A percentile compares a stretch with the other conserved stretches of the same genome.
phyloP scores from a whole-genome alignment of 1,284 basidiomycete genomes.

The Puccinia triticina region DNA sequence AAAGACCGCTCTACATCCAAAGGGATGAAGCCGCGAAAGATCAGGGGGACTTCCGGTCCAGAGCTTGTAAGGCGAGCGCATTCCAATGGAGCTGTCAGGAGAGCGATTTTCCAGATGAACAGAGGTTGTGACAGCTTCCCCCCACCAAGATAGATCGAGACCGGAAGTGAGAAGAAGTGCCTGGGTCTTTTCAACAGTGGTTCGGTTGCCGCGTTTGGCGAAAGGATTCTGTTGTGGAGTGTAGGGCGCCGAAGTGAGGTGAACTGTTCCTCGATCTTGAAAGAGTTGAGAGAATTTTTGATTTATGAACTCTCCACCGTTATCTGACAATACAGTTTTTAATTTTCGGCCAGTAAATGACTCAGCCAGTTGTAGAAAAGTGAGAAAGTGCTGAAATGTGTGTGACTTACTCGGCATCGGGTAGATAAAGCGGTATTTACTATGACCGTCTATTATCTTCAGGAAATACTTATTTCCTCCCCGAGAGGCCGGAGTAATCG shows the following conservation, averaged over 20 bases:
- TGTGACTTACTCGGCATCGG: not conserved
- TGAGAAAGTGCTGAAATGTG: not conserved
- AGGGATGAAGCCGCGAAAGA: not conserved
- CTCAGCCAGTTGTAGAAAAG: not conserved
- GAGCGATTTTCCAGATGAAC: not conserved
- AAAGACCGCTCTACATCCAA: not conserved
- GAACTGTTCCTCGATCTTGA: not conserved
- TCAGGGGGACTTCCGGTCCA: not conserved
- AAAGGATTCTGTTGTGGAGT: not conserved
- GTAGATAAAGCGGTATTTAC: slow-evolving; percentile 2
- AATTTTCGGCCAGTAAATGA: not conserved
- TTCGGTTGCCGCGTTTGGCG: not conserved
- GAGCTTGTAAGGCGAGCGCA: not conserved
- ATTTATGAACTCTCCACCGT: not conserved
- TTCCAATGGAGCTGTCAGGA: not conserved
- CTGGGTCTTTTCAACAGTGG: not conserved
- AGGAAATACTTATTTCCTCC: not conserved
- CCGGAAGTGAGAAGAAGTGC: not conserved
- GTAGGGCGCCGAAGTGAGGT: not conserved
- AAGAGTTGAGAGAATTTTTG: not conserved
- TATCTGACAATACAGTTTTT: not conserved
- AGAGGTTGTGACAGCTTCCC: not conserved
- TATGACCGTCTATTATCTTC: not conserved
- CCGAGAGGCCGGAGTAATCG: not conserved
- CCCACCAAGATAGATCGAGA: not conserved